A percentile compares a stretch with the other conserved stretches of the same genome.
phyloP scores from a whole-genome alignment of 176 grass and related monocot genomes.

The Oryza australiensis region DNA sequence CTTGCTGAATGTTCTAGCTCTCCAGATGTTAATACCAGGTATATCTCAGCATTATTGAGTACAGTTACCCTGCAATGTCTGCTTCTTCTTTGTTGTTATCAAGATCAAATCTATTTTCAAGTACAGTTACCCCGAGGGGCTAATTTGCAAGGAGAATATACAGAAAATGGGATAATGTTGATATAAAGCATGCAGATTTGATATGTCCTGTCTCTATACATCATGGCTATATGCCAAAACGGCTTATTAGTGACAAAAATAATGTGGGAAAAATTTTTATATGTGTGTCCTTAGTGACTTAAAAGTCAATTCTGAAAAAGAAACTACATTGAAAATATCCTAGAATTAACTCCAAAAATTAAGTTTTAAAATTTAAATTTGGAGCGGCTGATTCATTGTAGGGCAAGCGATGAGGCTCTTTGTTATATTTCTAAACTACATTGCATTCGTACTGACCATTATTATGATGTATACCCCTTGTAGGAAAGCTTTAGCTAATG shows the following conservation, averaged over 20 bases:
- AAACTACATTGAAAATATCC: too few species aligned
- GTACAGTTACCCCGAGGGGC: neutral
- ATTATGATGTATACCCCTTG: constrained; percentile 37
- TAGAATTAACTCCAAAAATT: too few species aligned
- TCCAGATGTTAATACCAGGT: constrained; percentile 98
- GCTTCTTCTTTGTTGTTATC: neutral
- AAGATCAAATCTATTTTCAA: constrained; percentile 12
- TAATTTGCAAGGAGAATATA: constrained; percentile 8
- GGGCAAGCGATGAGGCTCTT: too few species aligned
- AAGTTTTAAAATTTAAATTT: too few species aligned
- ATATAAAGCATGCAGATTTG: neutral
- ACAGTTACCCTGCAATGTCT: neutral
- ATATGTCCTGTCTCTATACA: neutral
- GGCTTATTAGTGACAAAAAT: too few species aligned
- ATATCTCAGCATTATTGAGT: neutral
- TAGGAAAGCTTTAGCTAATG: constrained; percentile 98
- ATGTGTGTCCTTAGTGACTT: too few species aligned
- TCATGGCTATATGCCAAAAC: neutral
- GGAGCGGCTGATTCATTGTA: too few species aligned
- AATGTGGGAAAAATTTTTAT: too few species aligned
- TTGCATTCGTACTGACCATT: neutral
- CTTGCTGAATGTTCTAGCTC: constrained; percentile 95
- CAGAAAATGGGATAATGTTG: neutral
- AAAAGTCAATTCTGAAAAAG: too few species aligned
- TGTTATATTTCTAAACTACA: neutral